Evolutionary conservation across 75 land plant genomes (phyloP).

Genomic region (Chamaecyparis obtusa): DNA sequence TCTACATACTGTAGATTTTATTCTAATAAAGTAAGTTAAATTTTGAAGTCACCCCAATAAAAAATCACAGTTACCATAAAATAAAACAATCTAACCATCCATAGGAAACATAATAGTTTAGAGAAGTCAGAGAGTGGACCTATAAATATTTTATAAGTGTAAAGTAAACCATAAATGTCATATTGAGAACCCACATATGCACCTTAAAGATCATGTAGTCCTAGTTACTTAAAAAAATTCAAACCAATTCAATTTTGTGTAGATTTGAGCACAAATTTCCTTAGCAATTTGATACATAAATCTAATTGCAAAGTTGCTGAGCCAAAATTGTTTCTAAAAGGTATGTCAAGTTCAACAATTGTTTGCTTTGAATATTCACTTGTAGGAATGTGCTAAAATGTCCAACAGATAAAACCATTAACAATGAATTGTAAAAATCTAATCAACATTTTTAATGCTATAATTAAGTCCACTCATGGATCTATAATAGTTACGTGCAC

Average conservation of each 20-base stretch:
- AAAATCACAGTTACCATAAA: not conserved
- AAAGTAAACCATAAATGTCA: not conserved
- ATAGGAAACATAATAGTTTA: not conserved
- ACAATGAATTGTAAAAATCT: not conserved
- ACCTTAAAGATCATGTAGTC: not conserved
- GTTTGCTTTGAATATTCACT: not conserved
- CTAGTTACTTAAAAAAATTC: not conserved
- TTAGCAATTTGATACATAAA: not conserved
- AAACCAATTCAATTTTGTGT: not conserved
- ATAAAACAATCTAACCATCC: not conserved
- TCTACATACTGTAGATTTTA: not conserved
- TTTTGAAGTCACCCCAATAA: not conserved
- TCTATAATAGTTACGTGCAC: not conserved
- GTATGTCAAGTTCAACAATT: no score
- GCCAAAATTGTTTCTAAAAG: not conserved
- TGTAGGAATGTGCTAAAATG: not conserved
- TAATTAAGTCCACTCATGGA: not conserved
- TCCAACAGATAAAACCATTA: not conserved
- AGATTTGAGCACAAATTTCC: not conserved
- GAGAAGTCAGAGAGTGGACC: not conserved
- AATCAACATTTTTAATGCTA: not conserved
- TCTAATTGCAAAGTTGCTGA: not conserved
- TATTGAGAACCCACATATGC: not conserved
- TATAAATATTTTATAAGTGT: not conserved
- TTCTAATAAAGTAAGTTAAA: not conserved